Percentiles rank a stretch among this genome's conserved stretches.
Conservation (phyloP, 192 early-diverging fungal species). For the Linnemannia zychae region DNA sequence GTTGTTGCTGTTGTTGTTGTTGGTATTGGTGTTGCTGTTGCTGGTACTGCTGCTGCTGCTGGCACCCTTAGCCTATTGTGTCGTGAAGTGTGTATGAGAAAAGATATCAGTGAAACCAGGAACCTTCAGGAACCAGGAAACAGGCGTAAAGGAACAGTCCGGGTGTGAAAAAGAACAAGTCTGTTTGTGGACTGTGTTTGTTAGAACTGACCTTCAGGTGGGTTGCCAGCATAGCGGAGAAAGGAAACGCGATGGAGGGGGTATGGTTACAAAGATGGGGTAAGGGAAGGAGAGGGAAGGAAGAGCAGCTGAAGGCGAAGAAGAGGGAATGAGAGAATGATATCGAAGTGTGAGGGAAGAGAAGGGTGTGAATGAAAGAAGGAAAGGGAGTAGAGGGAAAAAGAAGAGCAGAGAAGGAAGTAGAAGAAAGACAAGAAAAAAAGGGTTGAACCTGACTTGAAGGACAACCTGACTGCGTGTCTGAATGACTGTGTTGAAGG, state of each 20-base stretch:
- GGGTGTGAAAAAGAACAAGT: background rate
- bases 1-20: background rate
- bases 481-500: background rate
- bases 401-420: background rate
- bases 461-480: background rate
- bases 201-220: slow-evolving; percentile 24
- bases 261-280: background rate
- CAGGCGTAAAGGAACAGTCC: background rate
- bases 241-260: background rate
- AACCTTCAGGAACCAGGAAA: background rate
- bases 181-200: background rate
- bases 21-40: slow-evolving; percentile 5
- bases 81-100: background rate
- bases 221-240: slow-evolving; percentile 12
- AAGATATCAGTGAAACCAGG: background rate
- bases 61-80: background rate
- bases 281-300: background rate
- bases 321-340: too few species aligned
- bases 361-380: background rate
- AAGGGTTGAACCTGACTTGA: background rate
- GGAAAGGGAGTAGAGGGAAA: background rate
- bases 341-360: background rate
- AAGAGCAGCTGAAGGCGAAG: background rate
- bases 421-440: background rate
- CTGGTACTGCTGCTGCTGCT: slow-evolving; percentile 6